phyloP scores from a whole-genome alignment of 768 basidiomycete genomes.

The Coprinellus micaceus region DNA sequence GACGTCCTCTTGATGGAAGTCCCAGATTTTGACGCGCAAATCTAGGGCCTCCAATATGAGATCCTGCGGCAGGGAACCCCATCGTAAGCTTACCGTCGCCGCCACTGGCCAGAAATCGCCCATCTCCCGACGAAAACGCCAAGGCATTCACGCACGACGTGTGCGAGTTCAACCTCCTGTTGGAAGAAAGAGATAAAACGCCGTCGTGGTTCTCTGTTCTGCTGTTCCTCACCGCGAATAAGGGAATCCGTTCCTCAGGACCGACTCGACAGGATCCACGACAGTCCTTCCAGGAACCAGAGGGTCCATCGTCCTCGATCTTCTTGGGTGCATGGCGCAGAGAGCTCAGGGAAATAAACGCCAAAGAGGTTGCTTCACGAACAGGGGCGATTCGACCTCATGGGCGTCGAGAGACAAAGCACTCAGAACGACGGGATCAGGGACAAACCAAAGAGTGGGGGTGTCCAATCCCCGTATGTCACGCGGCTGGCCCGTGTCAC shows the following conservation, averaged over 20 bases:
- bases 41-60: too few relatives aligned
- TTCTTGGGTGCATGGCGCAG: neutral
- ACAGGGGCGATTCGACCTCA: neutral
- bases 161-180: constrained; percentile 42
- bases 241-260: constrained; percentile 28
- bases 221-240: constrained; percentile 33
- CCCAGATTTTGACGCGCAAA: constrained; percentile 56
- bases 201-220: neutral
- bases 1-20: constrained; percentile 60
- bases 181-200: neutral
- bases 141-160: constrained; percentile 65
- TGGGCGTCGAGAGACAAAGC: neutral
- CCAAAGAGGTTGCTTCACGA: constrained; percentile 13
- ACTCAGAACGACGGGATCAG: neutral
- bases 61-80: too few relatives aligned
- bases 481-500: too few relatives aligned
- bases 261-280: neutral
- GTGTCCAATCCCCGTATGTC: too few relatives aligned
- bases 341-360: constrained; percentile 16
- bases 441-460: neutral
- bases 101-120: constrained; percentile 62
- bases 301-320: too few relatives aligned
- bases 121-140: constrained; percentile 55
- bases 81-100: constrained; percentile 53
- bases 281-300: too few relatives aligned